These are phyloP conservation scores for Setomelanomma holmii DNA, from an alignment of 2,329 filamentous ascomycete species.

Conservation along the genomic window DNA sequence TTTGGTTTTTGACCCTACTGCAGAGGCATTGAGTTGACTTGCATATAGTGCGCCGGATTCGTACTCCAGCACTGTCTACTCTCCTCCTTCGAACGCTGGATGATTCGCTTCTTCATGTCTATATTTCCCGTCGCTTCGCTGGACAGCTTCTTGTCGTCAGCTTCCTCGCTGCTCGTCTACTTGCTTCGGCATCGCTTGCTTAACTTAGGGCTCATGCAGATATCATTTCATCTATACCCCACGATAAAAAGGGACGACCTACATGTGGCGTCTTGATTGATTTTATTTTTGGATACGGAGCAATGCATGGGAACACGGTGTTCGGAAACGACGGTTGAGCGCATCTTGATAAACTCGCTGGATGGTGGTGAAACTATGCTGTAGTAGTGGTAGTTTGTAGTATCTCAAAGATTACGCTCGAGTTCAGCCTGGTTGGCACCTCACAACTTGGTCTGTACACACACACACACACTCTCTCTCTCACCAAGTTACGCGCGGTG, in stretches of 20 bases:
- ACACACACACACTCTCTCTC: no score
- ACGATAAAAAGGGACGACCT: constrained; percentile 18
- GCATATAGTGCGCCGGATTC: constrained; percentile 28
- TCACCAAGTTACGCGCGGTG: no score
- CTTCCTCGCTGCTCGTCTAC: constrained; percentile 5
- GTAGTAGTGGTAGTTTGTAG: constrained; percentile 14
- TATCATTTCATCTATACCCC: constrained; percentile 31
- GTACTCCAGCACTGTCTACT: constrained; percentile 25
- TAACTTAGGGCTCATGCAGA: neutral
- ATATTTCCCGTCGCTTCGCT: constrained; percentile 30
- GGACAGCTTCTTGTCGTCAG: neutral
- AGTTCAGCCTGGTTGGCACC: neutral
- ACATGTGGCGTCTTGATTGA: constrained; percentile 12
- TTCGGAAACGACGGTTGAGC: neutral
- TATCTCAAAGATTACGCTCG: neutral
- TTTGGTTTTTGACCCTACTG: constrained; percentile 17
- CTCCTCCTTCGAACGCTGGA: constrained; percentile 30
- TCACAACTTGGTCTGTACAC: no score
- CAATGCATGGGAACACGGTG: constrained; percentile 13
- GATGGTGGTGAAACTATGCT: neutral
- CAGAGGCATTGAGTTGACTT: constrained; percentile 30
- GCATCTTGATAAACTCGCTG: neutral
- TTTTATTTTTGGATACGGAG: constrained; percentile 25
- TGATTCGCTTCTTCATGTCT: constrained; percentile 39
- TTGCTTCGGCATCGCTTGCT: constrained; percentile 14